Percentiles rank a stretch among this genome's conserved stretches.
Conservation (phyloP, 352 stramenopile genomes). For the Blastocystis sp. region DNA sequence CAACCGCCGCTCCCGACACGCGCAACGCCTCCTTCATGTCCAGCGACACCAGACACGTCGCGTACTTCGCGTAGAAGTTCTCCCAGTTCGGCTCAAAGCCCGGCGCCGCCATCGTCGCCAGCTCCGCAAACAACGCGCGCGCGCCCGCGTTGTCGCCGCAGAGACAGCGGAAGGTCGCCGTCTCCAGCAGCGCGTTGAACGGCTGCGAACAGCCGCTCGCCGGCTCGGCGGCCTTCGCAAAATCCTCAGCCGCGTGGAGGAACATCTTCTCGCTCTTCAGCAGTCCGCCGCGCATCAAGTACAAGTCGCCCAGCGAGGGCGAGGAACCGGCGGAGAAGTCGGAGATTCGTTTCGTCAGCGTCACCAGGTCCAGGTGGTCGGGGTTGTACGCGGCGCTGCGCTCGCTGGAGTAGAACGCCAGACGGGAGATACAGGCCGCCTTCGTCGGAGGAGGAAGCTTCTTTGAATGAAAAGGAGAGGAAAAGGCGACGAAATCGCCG, state of each 20-base stretch:
- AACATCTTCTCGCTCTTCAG: not conserved
- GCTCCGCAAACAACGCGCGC: not conserved
- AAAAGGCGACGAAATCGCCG: not conserved
- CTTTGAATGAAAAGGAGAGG: not conserved
- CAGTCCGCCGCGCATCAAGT: slow-evolving; percentile 17
- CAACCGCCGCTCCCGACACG: not conserved
- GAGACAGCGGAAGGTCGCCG: not conserved
- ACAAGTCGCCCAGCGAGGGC: not conserved
- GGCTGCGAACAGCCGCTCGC: not conserved
- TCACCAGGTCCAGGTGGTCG: not conserved
- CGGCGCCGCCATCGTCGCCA: not conserved
- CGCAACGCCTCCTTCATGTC: not conserved
- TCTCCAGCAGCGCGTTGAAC: not conserved
- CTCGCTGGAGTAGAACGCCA: not conserved
- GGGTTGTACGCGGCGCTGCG: not conserved
- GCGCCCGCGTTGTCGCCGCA: not conserved
- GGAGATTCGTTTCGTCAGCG: not conserved
- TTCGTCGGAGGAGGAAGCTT: not conserved
- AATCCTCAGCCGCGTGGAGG: not conserved
- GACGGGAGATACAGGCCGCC: not conserved
- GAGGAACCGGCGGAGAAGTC: not conserved
- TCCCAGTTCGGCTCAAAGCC: not conserved
- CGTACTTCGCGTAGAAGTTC: slow-evolving; percentile 33
- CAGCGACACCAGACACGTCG: not conserved
- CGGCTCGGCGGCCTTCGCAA: not conserved